A percentile compares a stretch with the other conserved stretches of the same genome.
Conservation (phyloP, 768 basidiomycete genomes). For the Hirschioporus abietinus region DNA sequence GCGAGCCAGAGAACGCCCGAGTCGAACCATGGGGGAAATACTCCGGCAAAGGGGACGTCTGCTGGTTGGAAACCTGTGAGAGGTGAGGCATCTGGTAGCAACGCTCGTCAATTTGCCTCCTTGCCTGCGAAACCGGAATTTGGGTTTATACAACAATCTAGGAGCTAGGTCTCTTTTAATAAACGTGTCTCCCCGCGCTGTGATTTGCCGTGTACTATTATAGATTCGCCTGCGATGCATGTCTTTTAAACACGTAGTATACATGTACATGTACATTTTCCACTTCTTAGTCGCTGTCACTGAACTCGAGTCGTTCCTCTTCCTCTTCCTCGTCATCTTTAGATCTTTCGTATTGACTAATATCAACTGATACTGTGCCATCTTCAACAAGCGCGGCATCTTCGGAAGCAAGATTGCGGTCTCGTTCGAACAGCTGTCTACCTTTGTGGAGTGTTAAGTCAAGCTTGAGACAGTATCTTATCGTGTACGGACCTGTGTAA, state of each 20-base stretch:
- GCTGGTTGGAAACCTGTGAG: slow-evolving; percentile 10
- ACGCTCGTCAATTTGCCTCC: slow-evolving; percentile 1
- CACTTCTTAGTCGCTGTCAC: slow-evolving; percentile 71
- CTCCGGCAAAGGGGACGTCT: slow-evolving; percentile 35
- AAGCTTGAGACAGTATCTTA: slow-evolving; percentile 6
- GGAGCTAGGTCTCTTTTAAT: neutral
- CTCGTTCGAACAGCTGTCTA: slow-evolving; percentile 86
- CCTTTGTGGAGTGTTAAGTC: slow-evolving; percentile 41
- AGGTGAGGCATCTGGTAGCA: slow-evolving; percentile 9
- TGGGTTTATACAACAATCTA: neutral
- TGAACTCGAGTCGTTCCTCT: slow-evolving; percentile 63
- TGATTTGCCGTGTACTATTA: neutral
- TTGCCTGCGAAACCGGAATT: neutral
- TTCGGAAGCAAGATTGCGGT: slow-evolving; percentile 59
- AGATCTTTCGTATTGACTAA: slow-evolving; percentile 81
- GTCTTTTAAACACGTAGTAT: neutral
- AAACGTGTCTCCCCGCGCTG: neutral
- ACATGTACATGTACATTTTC: slow-evolving; percentile 7
- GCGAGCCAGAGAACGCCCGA: slow-evolving; percentile 40
- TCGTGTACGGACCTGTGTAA: slow-evolving; percentile 54
- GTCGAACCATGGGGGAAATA: slow-evolving; percentile 54
- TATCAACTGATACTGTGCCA: slow-evolving; percentile 79
- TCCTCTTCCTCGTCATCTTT: slow-evolving; percentile 45
- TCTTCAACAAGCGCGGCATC: slow-evolving; percentile 84
- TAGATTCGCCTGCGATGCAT: neutral